A percentile compares a stretch with the other conserved stretches of the same genome.
Evolutionary conservation across 305 asterid species (phyloP).

Genomic region (Fraxinus floribunda): DNA sequence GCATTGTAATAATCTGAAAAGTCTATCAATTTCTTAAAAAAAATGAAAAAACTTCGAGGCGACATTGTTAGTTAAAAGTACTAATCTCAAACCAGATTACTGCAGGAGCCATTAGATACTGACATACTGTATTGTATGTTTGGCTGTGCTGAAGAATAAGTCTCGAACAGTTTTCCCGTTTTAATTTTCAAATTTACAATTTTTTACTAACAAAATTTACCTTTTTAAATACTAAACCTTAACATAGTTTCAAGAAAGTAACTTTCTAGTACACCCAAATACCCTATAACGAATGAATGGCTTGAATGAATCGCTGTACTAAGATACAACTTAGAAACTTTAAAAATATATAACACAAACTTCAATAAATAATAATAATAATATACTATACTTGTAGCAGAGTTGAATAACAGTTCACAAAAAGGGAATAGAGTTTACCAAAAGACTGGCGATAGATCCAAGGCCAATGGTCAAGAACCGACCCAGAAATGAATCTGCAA

Average conservation of each 20-base stretch:
- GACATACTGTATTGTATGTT: background rate
- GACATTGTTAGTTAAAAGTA: background rate
- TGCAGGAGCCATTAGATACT: background rate
- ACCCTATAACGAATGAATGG: background rate
- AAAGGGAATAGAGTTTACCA: conserved; percentile 30
- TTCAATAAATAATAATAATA: background rate
- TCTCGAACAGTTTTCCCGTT: background rate
- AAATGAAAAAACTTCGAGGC: background rate
- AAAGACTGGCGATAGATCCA: conserved; percentile 44
- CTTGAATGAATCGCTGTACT: background rate
- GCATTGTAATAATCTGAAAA: background rate
- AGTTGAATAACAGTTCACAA: background rate
- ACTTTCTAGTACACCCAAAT: background rate
- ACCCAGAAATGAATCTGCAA: conserved; percentile 57
- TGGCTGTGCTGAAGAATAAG: background rate
- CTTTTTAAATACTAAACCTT: background rate
- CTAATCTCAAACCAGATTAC: background rate
- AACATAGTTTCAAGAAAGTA: background rate
- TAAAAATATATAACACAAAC: background rate
- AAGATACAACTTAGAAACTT: background rate
- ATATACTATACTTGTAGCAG: background rate
- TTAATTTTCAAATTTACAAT: background rate
- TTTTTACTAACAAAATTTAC: background rate
- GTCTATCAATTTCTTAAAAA: background rate
- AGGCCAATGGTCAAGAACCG: conserved; percentile 46